phyloP scores from a whole-genome alignment of 2,329 filamentous ascomycete species.

The Grosmannia clavigera region DNA sequence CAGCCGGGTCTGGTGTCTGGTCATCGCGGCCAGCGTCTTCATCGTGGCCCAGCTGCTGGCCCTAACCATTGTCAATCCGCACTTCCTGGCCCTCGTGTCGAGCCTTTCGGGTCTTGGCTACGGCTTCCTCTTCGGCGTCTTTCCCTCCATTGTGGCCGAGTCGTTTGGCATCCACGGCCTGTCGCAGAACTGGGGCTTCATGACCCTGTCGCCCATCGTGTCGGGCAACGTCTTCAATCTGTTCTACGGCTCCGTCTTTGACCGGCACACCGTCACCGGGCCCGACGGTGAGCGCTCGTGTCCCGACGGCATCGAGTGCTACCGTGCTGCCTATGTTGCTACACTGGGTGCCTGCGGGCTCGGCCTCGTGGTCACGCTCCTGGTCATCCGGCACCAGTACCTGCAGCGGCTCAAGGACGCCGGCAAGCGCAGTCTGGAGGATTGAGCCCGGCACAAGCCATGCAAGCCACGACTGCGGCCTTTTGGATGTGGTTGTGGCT shows the following conservation, averaged over 20 bases:
- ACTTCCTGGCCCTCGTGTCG: slow-evolving; percentile 66
- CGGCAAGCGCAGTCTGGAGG: slow-evolving; percentile 13
- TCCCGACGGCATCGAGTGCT: slow-evolving; percentile 66
- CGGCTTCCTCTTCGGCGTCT: slow-evolving; percentile 88
- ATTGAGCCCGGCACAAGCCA: neutral
- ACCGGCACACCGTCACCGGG: slow-evolving; percentile 60
- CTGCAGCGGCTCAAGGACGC: slow-evolving; percentile 23
- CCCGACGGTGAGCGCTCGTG: slow-evolving; percentile 62
- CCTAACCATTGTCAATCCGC: slow-evolving; percentile 62
- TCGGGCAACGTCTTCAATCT: slow-evolving; percentile 89
- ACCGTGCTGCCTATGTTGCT: slow-evolving; percentile 66
- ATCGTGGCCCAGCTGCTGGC: slow-evolving; percentile 66
- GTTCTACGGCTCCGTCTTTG: slow-evolving; percentile 75
- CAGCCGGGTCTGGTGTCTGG: slow-evolving; percentile 84
- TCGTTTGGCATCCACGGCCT: slow-evolving; percentile 82
- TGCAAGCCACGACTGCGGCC: neutral
- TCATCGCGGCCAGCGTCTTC: slow-evolving; percentile 66
- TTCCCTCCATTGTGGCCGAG: slow-evolving; percentile 78
- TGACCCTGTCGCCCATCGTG: slow-evolving; percentile 79
- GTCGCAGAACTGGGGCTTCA: slow-evolving; percentile 91
- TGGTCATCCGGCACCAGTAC: slow-evolving; percentile 52
- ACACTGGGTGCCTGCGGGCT: slow-evolving; percentile 61
- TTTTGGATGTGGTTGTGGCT: neutral
- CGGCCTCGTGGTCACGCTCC: slow-evolving; percentile 58
- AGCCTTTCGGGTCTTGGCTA: slow-evolving; percentile 79